Evolutionary conservation across 768 basidiomycete genomes (phyloP).

Genomic region (Lepiota brunneoincarnata): DNA sequence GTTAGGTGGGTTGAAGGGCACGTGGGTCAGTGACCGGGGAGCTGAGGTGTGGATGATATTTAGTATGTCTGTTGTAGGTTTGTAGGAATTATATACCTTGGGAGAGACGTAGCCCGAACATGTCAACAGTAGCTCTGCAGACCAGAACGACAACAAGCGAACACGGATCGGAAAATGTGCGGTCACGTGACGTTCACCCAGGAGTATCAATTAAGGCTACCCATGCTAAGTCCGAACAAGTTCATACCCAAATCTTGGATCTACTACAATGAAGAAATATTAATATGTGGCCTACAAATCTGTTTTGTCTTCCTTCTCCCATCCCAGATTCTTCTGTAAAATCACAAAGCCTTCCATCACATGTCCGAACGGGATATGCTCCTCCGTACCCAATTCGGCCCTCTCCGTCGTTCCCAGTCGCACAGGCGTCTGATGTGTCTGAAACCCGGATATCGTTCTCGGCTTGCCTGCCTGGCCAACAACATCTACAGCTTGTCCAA

Average conservation of each 20-base stretch:
- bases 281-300: constrained; percentile 29
- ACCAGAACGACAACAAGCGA: too few species aligned
- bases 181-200: neutral
- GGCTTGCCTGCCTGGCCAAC: constrained; percentile 98
- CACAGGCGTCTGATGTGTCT: constrained; percentile 96
- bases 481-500: constrained; percentile 96
- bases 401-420: constrained; percentile 92
- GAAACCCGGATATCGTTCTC: constrained; percentile 95
- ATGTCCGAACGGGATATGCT: constrained; percentile 87
- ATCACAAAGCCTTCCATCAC: constrained; percentile 94
- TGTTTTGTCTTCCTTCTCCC: constrained; percentile 85
- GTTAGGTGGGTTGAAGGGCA: constrained; percentile 34
- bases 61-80: constrained; percentile 17
- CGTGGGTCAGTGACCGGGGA: constrained; percentile 12
- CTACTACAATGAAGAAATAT: too few species aligned
- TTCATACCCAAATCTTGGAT: too few species aligned
- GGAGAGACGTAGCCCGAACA: constrained; percentile 28
- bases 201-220: too few species aligned
- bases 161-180: neutral
- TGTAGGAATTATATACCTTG: constrained; percentile 22
- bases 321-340: constrained; percentile 88
- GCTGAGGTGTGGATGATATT: constrained; percentile 20
- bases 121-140: constrained; percentile 2
- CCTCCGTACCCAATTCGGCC: constrained; percentile 95
- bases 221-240: too few species aligned